phyloP scores from a whole-genome alignment of 2,329 filamentous ascomycete genomes.

The Talaromyces piceae region DNA sequence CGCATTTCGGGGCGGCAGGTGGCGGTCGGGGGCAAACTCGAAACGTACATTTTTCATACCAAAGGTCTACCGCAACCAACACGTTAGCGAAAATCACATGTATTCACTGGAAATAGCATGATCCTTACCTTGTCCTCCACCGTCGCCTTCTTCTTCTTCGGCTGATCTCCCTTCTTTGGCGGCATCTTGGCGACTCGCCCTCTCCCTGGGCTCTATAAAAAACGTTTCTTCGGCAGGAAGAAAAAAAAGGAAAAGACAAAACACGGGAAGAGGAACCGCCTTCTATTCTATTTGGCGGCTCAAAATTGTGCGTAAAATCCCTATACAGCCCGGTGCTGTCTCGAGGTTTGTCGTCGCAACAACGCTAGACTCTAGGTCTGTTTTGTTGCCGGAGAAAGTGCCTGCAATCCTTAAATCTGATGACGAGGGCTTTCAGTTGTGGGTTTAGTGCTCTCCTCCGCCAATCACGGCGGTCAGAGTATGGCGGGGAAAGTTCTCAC shows the following conservation, averaged over 20 bases:
- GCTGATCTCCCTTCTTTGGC: conserved; percentile 39
- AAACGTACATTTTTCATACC: conserved; percentile 85
- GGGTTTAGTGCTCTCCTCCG: background rate
- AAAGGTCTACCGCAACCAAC: conserved; percentile 57
- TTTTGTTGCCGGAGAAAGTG: background rate
- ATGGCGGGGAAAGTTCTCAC: conserved; percentile 1
- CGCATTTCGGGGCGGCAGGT: background rate
- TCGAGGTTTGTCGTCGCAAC: background rate
- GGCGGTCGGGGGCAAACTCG: background rate
- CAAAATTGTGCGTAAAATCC: background rate
- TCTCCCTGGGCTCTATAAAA: conserved; percentile 8
- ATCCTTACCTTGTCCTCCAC: conserved; percentile 69
- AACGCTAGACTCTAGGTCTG: background rate
- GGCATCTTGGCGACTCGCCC: conserved; percentile 34
- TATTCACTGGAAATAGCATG: background rate
- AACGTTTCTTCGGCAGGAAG: background rate
- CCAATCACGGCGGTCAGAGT: background rate
- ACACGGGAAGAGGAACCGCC: no score
- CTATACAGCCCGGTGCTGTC: background rate
- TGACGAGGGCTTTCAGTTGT: background rate
- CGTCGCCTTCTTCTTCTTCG: conserved; percentile 42
- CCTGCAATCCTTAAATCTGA: background rate
- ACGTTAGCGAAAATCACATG: conserved; percentile 13
- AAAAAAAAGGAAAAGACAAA: background rate
- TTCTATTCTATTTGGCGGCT: background rate